phyloP scores from a whole-genome alignment of 2,329 filamentous ascomycete species.

The Xylaria sp. region DNA sequence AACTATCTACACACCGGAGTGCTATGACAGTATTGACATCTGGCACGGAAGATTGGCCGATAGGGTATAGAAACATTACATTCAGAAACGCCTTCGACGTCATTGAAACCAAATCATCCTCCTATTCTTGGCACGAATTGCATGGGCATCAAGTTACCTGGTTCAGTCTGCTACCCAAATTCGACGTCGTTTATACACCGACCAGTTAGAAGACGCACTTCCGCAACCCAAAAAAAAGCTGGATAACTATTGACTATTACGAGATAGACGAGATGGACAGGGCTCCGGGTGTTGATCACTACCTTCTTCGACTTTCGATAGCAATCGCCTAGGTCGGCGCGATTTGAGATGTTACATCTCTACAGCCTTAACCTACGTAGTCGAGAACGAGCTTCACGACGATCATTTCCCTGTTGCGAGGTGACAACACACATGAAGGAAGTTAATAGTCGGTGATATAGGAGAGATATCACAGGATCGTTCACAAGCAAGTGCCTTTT shows the following conservation, averaged over 20 bases:
- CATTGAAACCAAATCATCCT: slow-evolving; percentile 31
- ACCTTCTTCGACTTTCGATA: slow-evolving; percentile 30
- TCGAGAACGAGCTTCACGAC: slow-evolving; percentile 17
- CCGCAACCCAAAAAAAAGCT: slow-evolving; percentile 1
- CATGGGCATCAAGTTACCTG: slow-evolving; percentile 2
- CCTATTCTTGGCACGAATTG: slow-evolving; percentile 6
- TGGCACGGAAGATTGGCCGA: slow-evolving; percentile 12
- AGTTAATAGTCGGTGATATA: slow-evolving; percentile 15
- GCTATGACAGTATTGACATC: slow-evolving; percentile 12
- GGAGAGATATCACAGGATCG: slow-evolving; percentile 15
- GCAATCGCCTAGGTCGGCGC: slow-evolving; percentile 9
- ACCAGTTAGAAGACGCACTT: slow-evolving; percentile 6
- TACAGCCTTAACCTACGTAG: slow-evolving; percentile 24
- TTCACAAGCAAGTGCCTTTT: slow-evolving; percentile 1
- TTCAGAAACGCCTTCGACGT: slow-evolving; percentile 39
- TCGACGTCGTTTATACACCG: slow-evolving; percentile 7
- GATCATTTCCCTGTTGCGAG: slow-evolving; percentile 36
- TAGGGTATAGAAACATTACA: slow-evolving; percentile 15
- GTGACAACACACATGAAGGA: slow-evolving; percentile 8
- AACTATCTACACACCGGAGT: slow-evolving; percentile 20
- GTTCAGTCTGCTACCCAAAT: slow-evolving; percentile 14
- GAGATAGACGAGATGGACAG: slow-evolving; percentile 22
- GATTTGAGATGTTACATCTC: slow-evolving; percentile 26
- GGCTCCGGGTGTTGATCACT: slow-evolving; percentile 40
- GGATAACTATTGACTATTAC: not conserved